Base-by-base conservation (phyloP, 2,329 filamentous ascomycete species). In the Onygenales sp. region DNA sequence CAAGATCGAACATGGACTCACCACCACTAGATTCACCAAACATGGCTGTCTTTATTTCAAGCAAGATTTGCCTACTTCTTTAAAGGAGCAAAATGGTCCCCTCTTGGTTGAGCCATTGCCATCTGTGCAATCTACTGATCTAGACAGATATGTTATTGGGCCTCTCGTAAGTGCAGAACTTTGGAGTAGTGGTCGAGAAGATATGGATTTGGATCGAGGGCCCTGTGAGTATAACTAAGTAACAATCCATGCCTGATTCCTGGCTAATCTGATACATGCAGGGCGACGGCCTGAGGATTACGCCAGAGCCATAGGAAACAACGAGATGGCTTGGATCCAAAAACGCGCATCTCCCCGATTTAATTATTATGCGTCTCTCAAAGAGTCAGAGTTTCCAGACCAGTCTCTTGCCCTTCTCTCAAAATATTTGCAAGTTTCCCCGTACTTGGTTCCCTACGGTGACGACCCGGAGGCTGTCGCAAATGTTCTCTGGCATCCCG, bases 1-100 rank as follows among this genome's bases (percentile, higher is more conserved):
- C 35, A 59, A 63, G 4, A 49, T 68, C 5, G 64, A 68, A 50
- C 59, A 61, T 44, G 62, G 45, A 10, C 59, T 67, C 36, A 54
- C 58, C 1, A 55, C 50, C 6, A 55, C 61, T 42, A 49, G 47
- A 13, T 67, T 67, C 52, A 21, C 50, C 32, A 61, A 46, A 47
- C 59, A 66, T 48, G 63, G 64, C 27, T 61, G 58, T 44, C 59
- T 64, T 7, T 63, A 64, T 55, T 65, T 61, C 52, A 65, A 61
- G 54, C 8, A 39, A 17, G 46, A 49, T n/a, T 39, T 41, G 2
- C 46, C 46, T 35, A 35, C 27, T 47, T 41, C 38, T 3, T 47
- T 33, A 10, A 33, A 47, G 33, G 45, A 43, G 42, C 17, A 10
- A 43, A 33, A 49, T 49, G 32, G 43, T 41, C 44, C 11, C 36